phyloP scores from a whole-genome alignment of 169 alveolate species.

The Condylostoma magnum region DNA sequence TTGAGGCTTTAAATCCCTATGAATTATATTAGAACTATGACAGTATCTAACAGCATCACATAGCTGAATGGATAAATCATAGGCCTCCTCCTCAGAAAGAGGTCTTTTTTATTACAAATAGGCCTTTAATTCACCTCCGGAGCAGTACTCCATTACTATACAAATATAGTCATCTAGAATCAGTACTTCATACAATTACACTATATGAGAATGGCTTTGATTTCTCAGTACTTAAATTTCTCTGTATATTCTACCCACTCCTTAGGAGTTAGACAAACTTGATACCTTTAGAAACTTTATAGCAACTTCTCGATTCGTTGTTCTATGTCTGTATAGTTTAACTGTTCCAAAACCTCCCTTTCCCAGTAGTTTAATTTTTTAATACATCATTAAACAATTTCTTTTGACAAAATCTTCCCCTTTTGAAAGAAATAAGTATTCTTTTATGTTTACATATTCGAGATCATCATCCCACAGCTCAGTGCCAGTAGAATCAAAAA shows the following conservation, averaged over 20 bases:
- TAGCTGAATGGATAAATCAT: constrained; percentile 45
- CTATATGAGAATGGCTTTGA: constrained; percentile 65
- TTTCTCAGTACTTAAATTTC: constrained; percentile 62
- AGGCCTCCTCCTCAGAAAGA: constrained; percentile 46
- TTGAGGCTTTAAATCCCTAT: constrained; percentile 71
- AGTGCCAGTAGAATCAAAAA: constrained; percentile 45
- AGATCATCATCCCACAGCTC: constrained; percentile 42
- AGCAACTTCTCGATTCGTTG: constrained; percentile 42
- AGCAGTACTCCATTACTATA: constrained; percentile 68
- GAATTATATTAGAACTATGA: constrained; percentile 69
- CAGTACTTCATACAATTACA: constrained; percentile 53
- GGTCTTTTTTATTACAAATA: constrained; percentile 37
- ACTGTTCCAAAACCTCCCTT: constrained; percentile 77
- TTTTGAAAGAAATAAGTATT: constrained; percentile 27
- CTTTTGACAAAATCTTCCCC: constrained; percentile 35
- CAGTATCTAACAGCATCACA: constrained; percentile 57
- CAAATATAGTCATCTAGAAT: constrained; percentile 44
- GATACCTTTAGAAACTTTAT: constrained; percentile 50
- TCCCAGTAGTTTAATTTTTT: constrained; percentile 47
- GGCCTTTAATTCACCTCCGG: constrained; percentile 75
- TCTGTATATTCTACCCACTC: constrained; percentile 55
- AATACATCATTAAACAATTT: constrained; percentile 39
- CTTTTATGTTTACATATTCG: constrained; percentile 12
- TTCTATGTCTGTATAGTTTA: constrained; percentile 41
- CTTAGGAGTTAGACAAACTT: constrained; percentile 41